These are phyloP conservation scores for Hanseniaspora guilliermondii DNA, from an alignment of 805 yeast genomes.

Conservation along the genomic window DNA sequence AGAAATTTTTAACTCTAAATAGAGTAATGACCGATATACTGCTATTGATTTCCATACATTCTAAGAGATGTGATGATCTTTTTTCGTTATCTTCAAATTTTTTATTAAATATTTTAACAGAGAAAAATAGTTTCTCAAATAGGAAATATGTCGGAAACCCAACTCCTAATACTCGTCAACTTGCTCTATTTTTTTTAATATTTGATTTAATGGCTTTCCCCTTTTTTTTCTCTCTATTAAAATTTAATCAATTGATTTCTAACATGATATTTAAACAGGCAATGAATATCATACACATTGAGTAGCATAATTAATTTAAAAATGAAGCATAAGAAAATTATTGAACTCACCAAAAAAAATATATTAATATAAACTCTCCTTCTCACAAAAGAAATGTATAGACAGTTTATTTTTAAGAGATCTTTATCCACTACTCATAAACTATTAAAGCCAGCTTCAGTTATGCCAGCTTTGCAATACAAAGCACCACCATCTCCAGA, in stretches of 20 bases:
- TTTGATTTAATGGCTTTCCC: background rate
- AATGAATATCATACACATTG: too few relatives aligned
- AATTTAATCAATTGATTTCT: background rate
- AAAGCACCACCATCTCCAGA: slow-evolving; percentile 20
- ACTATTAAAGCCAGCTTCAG: background rate
- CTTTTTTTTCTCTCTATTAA: background rate
- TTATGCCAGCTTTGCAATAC: slow-evolving; percentile 9
- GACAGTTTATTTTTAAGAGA: background rate
- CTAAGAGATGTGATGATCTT: too few relatives aligned
- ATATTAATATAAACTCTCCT: too few relatives aligned
- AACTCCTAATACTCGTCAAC: background rate
- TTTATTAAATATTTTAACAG: too few relatives aligned
- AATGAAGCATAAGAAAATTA: too few relatives aligned
- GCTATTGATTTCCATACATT: too few relatives aligned
- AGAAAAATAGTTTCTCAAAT: background rate
- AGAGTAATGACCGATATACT: too few relatives aligned
- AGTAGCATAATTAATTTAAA: too few relatives aligned
- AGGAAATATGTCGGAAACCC: background rate
- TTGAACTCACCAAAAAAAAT: too few relatives aligned
- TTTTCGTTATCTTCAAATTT: too few relatives aligned
- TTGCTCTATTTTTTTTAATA: background rate
- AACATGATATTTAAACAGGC: too few relatives aligned
- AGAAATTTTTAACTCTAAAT: too few relatives aligned
- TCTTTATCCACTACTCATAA: background rate
- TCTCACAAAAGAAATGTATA: background rate